Evolutionary conservation across 495 filamentous ascomycete species (phyloP).

Genomic region (Amorphotheca resinae): DNA sequence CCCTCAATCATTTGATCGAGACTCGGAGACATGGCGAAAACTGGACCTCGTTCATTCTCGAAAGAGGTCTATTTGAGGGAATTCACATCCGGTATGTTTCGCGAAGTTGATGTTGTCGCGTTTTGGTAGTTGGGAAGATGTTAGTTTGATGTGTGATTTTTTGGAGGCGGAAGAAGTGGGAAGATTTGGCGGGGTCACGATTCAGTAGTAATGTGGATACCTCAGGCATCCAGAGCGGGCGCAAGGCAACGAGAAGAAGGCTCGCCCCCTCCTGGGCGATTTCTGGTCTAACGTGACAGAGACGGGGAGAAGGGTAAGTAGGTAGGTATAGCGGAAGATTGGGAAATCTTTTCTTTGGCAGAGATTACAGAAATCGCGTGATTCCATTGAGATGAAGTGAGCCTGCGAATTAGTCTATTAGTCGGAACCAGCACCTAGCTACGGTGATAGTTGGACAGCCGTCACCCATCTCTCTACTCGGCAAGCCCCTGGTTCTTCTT

Average conservation of each 20-base stretch:
- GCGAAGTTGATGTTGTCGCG: neutral
- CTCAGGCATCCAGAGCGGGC: neutral
- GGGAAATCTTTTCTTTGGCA: no score
- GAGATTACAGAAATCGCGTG: no score
- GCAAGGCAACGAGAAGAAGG: neutral
- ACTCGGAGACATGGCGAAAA: constrained; percentile 45
- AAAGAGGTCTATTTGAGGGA: neutral
- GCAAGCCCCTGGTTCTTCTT: constrained; percentile 23
- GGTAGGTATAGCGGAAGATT: no score
- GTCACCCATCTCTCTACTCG: no score
- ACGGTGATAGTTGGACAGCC: no score
- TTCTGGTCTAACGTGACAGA: no score
- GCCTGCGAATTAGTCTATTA: no score
- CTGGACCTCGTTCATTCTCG: constrained; percentile 4
- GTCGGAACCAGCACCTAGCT: no score
- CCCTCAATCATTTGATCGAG: constrained; percentile 61
- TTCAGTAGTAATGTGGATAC: no score
- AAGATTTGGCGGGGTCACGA: neutral
- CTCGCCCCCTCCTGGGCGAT: no score
- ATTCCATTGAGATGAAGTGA: no score
- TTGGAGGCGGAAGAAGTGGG: neutral
- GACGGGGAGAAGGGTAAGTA: no score
- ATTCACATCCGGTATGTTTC: neutral
- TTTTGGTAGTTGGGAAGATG: neutral
- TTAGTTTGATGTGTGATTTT: neutral